Percentiles rank a stretch among this genome's conserved stretches.
phyloP scores from a whole-genome alignment of 768 basidiomycete genomes.

The Pulveroboletus frians region DNA sequence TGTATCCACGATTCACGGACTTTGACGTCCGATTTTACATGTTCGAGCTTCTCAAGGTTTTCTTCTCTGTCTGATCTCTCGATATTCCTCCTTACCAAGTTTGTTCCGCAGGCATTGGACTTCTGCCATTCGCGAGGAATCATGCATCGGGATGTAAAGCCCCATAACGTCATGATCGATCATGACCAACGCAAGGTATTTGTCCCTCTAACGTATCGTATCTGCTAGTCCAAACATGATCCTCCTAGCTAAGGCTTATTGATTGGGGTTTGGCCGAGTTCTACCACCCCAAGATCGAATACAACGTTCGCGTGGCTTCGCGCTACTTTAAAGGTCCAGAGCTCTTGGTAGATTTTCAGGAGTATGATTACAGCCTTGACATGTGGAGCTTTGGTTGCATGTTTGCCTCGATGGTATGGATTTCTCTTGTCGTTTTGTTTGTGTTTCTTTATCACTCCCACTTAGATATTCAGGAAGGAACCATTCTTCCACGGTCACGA shows the following conservation, averaged over 20 bases:
- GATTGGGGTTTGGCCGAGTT: constrained; percentile 99
- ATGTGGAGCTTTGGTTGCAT: constrained; percentile 99
- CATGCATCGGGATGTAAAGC: constrained; percentile 98
- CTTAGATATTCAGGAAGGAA: constrained; percentile 96
- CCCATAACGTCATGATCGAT: constrained; percentile 99
- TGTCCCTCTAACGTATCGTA: constrained; percentile 8
- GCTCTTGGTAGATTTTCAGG: constrained; percentile 94
- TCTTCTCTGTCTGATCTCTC: constrained; percentile 9
- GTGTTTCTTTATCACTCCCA: background rate
- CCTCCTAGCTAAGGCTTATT: constrained; percentile 78
- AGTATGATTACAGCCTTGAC: constrained; percentile 96
- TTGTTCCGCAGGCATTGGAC: constrained; percentile 69
- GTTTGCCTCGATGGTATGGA: constrained; percentile 93
- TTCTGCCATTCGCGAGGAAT: constrained; percentile 98
- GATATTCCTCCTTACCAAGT: background rate
- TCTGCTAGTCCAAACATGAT: constrained; percentile 10
- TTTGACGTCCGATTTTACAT: constrained; percentile 96
- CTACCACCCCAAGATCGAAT: constrained; percentile 95
- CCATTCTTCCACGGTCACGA: constrained; percentile 99
- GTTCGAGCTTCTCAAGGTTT: constrained; percentile 88
- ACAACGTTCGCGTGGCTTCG: constrained; percentile 96
- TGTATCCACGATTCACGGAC: constrained; percentile 95
- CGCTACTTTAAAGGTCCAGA: constrained; percentile 99
- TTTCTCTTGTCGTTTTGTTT: background rate
- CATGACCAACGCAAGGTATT: constrained; percentile 90